Base-by-base conservation (phyloP, 2,329 filamentous ascomycete genomes). In the Neobulgaria alba region DNA sequence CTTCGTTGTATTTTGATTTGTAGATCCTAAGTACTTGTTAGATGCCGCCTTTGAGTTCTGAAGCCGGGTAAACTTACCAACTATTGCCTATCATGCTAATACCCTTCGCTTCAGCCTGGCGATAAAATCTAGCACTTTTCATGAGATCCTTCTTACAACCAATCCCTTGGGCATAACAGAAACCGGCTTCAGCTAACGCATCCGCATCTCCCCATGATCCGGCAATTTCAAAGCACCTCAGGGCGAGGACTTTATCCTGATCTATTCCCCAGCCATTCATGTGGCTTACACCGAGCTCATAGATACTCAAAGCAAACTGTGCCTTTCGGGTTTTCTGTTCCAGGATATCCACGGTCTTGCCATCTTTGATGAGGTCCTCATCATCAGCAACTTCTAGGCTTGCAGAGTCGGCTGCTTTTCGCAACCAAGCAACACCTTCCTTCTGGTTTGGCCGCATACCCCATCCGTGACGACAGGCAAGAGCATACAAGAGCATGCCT, bases 31-130 rank as follows among this genome's bases (percentile, higher is more conserved):
- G 33, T 10, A 37, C 29, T 8, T 23, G 21, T 5, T 14, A 33
- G 8, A 17, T 21, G 21, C 10, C 12, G 41, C 2, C 23, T 31
- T 14, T n/a, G 23, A 19, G 17, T 33, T 33, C 5, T 18, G 4
- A n/a, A 26, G 14, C 5, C 15, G 21, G 38, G 29, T 36, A 45
- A 42, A 75, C 85, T 60, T 71, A 95, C 90, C 92, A 98, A 69
- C 88, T 95, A 61, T 96, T 96, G 41, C 92, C 92, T 42, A 95
- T 83, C 88, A 96, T 96, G 63, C 79, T 94, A 71, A 95, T 89
- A 5, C 92, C 92, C 64, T 92, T 92, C 17, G 82, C 79, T 61
- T 95, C 92, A 4, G 92, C 92, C 68, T 82, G 73, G 16, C 92
- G 81, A 61, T 96, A 96, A 56, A 92, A 87, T 46, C 78, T 84